phyloP scores from a whole-genome alignment of 306 rosid genomes.

The Mucuna pruriens region DNA sequence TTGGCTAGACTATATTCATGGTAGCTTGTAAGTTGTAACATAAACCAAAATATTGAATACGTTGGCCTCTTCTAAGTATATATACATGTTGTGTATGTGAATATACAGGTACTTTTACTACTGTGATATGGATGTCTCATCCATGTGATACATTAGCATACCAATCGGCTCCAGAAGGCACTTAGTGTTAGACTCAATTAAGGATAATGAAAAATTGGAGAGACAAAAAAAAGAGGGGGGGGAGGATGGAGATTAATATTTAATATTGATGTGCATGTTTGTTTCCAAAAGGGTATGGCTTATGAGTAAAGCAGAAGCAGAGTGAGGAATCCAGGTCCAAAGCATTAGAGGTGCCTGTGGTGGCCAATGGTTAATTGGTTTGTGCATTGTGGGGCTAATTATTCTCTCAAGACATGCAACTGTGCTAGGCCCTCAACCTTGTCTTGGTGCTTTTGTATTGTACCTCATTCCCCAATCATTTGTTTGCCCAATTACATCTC shows the following conservation, averaged over 20 bases:
- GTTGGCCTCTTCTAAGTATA: not conserved
- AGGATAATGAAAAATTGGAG: not conserved
- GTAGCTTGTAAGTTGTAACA: not conserved
- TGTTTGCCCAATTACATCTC: not conserved
- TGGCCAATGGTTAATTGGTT: too few relatives aligned
- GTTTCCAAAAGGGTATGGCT: conserved; percentile 7
- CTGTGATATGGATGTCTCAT: not conserved
- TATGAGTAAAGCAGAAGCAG: conserved; percentile 21
- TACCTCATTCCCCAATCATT: conserved; percentile 35
- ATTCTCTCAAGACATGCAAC: not conserved
- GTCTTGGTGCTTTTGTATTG: conserved; percentile 19
- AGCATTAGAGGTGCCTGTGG: too few relatives aligned
- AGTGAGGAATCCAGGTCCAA: not conserved
- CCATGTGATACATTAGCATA: conserved; percentile 12
- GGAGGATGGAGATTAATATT: not conserved
- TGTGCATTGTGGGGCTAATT: conserved; percentile 16
- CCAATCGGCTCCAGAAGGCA: not conserved
- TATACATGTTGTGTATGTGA: not conserved
- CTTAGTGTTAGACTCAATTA: not conserved
- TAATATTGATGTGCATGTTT: not conserved
- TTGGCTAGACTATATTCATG: not conserved
- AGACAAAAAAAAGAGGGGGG: not conserved
- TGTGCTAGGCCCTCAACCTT: not conserved
- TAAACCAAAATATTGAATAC: not conserved
- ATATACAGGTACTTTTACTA: not conserved